phyloP scores from a whole-genome alignment of 139 green algal genomes.

The Spirogloea muscicola region DNA sequence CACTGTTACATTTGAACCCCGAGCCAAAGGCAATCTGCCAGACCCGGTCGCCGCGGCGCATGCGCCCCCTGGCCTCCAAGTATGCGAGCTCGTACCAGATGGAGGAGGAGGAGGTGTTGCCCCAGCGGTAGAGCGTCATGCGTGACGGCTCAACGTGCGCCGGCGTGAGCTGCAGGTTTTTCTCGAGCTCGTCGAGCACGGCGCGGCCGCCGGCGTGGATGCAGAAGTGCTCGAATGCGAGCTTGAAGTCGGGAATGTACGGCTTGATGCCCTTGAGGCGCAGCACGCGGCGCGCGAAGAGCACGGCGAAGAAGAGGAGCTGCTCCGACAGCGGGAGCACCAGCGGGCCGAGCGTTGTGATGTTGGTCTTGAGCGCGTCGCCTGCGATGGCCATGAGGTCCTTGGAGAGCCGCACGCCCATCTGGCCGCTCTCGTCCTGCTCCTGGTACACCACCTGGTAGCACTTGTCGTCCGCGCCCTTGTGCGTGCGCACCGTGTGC shows the following conservation, averaged over 20 bases:
- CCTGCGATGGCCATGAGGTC: slow-evolving; percentile 89
- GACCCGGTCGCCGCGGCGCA: slow-evolving; percentile 42
- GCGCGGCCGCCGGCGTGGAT: slow-evolving; percentile 92
- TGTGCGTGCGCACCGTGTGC: slow-evolving; percentile 81
- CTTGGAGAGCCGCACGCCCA: slow-evolving; percentile 78
- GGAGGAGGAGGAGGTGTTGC: slow-evolving; percentile 46
- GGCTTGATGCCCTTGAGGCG: slow-evolving; percentile 53
- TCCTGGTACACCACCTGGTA: slow-evolving; percentile 78
- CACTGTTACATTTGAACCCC: slow-evolving; percentile 54
- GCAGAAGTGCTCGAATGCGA: slow-evolving; percentile 95
- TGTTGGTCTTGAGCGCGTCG: slow-evolving; percentile 80
- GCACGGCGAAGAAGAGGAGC: slow-evolving; percentile 81
- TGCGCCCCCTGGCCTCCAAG: slow-evolving; percentile 31
- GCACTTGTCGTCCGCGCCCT: slow-evolving; percentile 76
- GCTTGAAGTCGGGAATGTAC: slow-evolving; percentile 97
- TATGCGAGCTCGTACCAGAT: slow-evolving; percentile 63
- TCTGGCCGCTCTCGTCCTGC: slow-evolving; percentile 41
- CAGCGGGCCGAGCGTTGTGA: slow-evolving; percentile 89
- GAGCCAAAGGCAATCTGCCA: slow-evolving; percentile 57
- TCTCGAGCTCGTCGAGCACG: slow-evolving; percentile 95
- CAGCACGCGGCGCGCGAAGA: slow-evolving; percentile 73
- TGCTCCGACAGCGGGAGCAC: slow-evolving; percentile 91
- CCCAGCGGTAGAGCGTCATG: slow-evolving; percentile 40
- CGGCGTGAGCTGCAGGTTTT: slow-evolving; percentile 75
- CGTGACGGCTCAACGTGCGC: slow-evolving; percentile 64